Conservation (phyloP, 2,329 filamentous ascomycete species). For the Albophoma yamanashiensis region DNA sequence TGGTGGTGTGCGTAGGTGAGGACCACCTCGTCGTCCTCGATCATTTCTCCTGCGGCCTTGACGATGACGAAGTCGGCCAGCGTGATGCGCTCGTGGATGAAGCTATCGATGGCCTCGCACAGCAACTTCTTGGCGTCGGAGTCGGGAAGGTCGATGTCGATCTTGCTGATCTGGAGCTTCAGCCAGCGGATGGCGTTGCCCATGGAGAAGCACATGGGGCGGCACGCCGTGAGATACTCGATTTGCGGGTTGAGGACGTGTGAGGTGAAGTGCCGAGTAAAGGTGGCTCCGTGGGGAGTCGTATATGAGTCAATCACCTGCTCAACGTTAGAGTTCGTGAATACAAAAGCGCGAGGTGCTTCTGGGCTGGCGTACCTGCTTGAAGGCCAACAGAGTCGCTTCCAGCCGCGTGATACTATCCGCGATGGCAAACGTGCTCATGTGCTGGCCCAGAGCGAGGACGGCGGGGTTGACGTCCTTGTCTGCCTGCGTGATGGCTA, state of each 20-base stretch:
- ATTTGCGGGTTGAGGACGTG: slow-evolving; percentile 92
- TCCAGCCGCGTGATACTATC: slow-evolving; percentile 84
- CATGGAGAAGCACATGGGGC: slow-evolving; percentile 95
- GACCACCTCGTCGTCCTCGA: slow-evolving; percentile 69
- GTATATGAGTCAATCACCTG: slow-evolving; percentile 89
- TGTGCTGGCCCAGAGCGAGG: slow-evolving; percentile 76
- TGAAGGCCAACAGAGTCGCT: slow-evolving; percentile 80
- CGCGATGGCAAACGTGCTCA: slow-evolving; percentile 78
- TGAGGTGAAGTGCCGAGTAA: slow-evolving; percentile 83
- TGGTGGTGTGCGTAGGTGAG: slow-evolving; percentile 81
- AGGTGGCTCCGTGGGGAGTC: slow-evolving; percentile 72
- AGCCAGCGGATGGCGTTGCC: slow-evolving; percentile 93
- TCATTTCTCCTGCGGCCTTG: slow-evolving; percentile 61
- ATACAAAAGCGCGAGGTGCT: background rate
- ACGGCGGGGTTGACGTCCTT: slow-evolving; percentile 79
- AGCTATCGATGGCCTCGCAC: slow-evolving; percentile 72
- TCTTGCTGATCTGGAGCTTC: slow-evolving; percentile 83
- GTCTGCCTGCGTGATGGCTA: slow-evolving; percentile 48
- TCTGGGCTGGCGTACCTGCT: slow-evolving; percentile 45
- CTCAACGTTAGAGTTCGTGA: slow-evolving; percentile 1
- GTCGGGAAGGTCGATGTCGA: slow-evolving; percentile 79
- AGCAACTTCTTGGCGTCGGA: slow-evolving; percentile 70
- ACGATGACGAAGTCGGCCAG: slow-evolving; percentile 82
- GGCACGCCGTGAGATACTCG: slow-evolving; percentile 83
- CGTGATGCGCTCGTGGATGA: slow-evolving; percentile 82